Evolutionary conservation across 2,329 filamentous ascomycete genomes (phyloP).

Genomic region (Dactylellina drechsleri): DNA sequence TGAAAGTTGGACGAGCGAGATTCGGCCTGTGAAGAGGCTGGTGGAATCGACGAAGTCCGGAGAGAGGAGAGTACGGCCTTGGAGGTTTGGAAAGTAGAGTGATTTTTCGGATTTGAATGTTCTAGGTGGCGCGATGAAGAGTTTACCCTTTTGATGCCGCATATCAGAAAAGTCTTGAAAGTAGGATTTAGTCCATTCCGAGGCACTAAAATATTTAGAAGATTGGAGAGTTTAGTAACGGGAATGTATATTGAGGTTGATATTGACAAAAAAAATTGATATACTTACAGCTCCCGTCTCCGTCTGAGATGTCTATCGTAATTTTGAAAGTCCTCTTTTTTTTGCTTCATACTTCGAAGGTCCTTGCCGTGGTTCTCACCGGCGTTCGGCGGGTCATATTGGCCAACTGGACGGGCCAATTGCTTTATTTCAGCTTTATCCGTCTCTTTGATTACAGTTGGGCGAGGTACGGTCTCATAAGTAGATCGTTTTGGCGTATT

Average conservation of each 20-base stretch:
- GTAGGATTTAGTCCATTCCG: constrained; percentile 84
- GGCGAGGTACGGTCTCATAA: constrained; percentile 31
- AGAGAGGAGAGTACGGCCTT: constrained; percentile 78
- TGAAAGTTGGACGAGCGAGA: constrained; percentile 83
- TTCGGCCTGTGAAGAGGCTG: constrained; percentile 74
- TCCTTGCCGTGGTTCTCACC: constrained; percentile 87
- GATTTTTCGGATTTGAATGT: constrained; percentile 84
- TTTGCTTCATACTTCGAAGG: constrained; percentile 72
- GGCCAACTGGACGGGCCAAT: constrained; percentile 80
- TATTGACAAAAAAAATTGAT: not conserved
- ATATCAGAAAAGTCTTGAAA: constrained; percentile 96
- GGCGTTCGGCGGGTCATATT: constrained; percentile 75
- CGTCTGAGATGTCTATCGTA: constrained; percentile 84
- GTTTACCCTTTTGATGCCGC: constrained; percentile 84
- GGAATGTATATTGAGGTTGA: constrained; percentile 11
- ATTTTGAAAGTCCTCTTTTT: constrained; percentile 81
- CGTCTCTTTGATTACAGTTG: constrained; percentile 27
- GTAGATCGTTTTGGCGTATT: constrained; percentile 22
- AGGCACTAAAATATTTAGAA: constrained; percentile 66
- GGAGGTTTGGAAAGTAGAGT: constrained; percentile 92
- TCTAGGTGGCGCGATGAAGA: constrained; percentile 84
- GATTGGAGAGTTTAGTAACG: no score
- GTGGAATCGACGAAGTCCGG: constrained; percentile 75
- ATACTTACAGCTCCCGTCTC: constrained; percentile 76
- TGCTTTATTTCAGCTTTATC: constrained; percentile 59